Evolutionary conservation across 1,139 yeast genomes (phyloP).

Genomic region (Hemisphaericaspora xylanilytica): DNA sequence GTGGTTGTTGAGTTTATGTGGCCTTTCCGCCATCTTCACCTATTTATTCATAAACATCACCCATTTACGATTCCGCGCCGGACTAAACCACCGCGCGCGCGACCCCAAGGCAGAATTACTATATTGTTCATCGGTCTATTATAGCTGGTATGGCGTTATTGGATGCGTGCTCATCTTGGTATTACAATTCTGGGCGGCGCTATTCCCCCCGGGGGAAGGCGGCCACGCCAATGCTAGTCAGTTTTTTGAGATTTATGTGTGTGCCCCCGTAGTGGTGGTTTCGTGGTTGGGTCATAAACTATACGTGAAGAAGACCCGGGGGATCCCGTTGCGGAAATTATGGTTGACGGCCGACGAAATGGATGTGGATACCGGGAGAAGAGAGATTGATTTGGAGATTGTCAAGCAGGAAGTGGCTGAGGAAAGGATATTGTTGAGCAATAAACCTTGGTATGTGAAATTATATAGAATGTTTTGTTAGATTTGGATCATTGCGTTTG

Average conservation of each 20-base stretch:
- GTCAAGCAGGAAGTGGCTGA: slow-evolving; percentile 40
- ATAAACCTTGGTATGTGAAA: slow-evolving; percentile 25
- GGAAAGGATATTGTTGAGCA: slow-evolving; percentile 21
- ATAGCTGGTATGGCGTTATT: slow-evolving; percentile 33
- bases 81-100: slow-evolving; percentile 27
- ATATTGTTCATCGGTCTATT: slow-evolving; percentile 25
- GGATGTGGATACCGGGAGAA: slow-evolving; percentile 44
- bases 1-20: slow-evolving; percentile 26
- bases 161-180: slow-evolving; percentile 25
- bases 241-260: slow-evolving; percentile 35
- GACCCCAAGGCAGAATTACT: slow-evolving; percentile 32
- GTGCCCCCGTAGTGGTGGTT: slow-evolving; percentile 27
- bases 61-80: slow-evolving; percentile 32
- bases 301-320: slow-evolving; percentile 22
- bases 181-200: slow-evolving; percentile 41
- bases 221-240: slow-evolving; percentile 27
- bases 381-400: slow-evolving; percentile 39
- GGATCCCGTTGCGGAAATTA: slow-evolving; percentile 26
- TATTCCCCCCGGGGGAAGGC: slow-evolving; percentile 31
- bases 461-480: slow-evolving; percentile 24
- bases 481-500: too few relatives aligned
- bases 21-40: slow-evolving; percentile 25
- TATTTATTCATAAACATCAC: slow-evolving; percentile 31
- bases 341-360: slow-evolving; percentile 35
- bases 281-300: slow-evolving; percentile 35